Evolutionary conservation across 208 protist species (phyloP).

Genomic region (Crithidia thermophila): DNA sequence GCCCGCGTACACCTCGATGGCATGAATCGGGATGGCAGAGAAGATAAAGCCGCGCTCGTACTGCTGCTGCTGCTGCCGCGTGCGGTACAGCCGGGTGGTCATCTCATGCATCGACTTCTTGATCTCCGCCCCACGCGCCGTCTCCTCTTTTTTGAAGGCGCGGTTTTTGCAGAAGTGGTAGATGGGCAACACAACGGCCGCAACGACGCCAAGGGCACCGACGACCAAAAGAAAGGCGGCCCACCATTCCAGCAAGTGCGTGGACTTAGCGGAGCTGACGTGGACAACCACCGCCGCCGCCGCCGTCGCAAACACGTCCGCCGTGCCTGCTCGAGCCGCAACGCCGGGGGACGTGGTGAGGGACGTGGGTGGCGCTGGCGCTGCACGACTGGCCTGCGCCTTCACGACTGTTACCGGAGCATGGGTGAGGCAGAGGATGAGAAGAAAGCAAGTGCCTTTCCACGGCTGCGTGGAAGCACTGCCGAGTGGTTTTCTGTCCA

Average conservation of each 20-base stretch:
- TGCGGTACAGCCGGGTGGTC: constrained; percentile 29
- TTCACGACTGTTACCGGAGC: too few species aligned
- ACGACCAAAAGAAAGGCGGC: background rate
- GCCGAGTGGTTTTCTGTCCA: too few species aligned
- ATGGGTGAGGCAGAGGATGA: too few species aligned
- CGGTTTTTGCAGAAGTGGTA: constrained; percentile 1
- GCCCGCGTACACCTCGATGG: background rate
- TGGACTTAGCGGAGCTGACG: background rate
- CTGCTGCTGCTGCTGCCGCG: constrained; percentile 17
- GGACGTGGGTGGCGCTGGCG: too few species aligned
- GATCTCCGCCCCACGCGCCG: constrained; percentile 10
- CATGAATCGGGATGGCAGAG: background rate
- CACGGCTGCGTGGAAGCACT: too few species aligned
- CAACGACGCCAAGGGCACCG: background rate
- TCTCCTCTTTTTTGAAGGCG: constrained; percentile 6
- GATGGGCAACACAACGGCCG: background rate
- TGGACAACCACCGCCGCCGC: background rate
- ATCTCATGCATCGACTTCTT: constrained; percentile 28
- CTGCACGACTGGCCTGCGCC: background rate
- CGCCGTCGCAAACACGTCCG: too few species aligned
- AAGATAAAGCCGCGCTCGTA: background rate
- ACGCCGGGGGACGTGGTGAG: background rate
- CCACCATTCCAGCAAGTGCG: background rate
- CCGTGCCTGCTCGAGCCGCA: too few species aligned
- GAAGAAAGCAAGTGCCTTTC: too few species aligned